Evolutionary conservation across 2,329 filamentous ascomycete species (phyloP).

Genomic region (Nemania abortiva): DNA sequence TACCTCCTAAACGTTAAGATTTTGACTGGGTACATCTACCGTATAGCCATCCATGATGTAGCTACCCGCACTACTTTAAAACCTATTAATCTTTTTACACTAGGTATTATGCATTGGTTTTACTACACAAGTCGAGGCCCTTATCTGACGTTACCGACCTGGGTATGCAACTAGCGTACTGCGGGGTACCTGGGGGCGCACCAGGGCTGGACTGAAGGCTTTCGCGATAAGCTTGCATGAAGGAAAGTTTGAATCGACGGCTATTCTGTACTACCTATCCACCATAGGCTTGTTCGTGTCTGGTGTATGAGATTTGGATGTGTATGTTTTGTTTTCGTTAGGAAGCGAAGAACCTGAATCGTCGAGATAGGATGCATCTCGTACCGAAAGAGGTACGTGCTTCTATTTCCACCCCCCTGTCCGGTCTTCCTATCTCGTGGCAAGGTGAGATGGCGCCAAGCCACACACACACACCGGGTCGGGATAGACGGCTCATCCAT

Average conservation of each 20-base stretch:
- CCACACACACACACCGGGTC: constrained; percentile 4
- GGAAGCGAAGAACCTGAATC: constrained; percentile 1
- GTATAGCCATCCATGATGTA: too few relatives aligned
- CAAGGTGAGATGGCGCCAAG: constrained; percentile 8
- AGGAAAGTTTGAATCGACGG: constrained; percentile 10
- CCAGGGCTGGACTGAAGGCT: neutral
- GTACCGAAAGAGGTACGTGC: constrained; percentile 53
- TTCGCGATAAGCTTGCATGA: constrained; percentile 34
- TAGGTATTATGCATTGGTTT: constrained; percentile 18
- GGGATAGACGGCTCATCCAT: neutral
- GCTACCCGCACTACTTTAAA: too few relatives aligned
- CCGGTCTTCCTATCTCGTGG: neutral
- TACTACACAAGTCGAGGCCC: constrained; percentile 8
- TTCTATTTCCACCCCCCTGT: neutral
- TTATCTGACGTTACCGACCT: constrained; percentile 29
- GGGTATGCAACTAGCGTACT: neutral
- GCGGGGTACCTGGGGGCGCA: constrained; percentile 14
- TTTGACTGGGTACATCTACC: too few relatives aligned
- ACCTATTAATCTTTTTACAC: neutral
- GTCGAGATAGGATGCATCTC: constrained; percentile 48
- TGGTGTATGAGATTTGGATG: neutral
- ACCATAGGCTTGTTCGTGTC: neutral
- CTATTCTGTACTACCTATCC: neutral
- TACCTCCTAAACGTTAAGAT: too few relatives aligned
- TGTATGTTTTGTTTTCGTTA: constrained; percentile 8